phyloP scores from a whole-genome alignment of 192 early-diverging fungal species.

The Pilobolus umbonatus region DNA sequence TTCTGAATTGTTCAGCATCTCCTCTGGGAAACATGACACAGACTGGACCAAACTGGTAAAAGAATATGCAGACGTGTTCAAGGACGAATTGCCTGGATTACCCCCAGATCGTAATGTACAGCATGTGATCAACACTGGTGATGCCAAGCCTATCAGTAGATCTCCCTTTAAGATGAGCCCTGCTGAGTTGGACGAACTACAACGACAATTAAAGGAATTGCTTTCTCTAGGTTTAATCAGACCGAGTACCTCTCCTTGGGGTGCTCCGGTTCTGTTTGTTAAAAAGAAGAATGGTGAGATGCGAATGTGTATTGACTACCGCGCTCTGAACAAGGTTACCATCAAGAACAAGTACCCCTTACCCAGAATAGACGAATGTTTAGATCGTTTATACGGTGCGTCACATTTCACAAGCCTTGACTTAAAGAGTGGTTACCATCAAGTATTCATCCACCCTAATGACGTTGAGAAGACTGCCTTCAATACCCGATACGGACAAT shows the following conservation, averaged over 20 bases:
- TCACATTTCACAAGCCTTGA: neutral
- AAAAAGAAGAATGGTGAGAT: neutral
- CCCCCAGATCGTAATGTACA: neutral
- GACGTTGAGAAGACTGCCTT: neutral
- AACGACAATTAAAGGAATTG: neutral
- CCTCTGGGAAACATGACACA: too few species aligned
- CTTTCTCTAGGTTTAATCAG: neutral
- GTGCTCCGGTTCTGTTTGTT: neutral
- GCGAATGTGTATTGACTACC: neutral
- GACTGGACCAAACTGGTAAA: neutral
- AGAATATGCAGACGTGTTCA: neutral
- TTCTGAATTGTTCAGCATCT: too few species aligned
- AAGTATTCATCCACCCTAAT: neutral
- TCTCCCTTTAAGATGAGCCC: constrained; percentile 11
- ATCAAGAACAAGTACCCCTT: neutral
- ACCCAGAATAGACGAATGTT: neutral
- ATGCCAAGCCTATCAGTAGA: neutral
- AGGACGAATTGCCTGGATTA: neutral
- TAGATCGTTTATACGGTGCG: neutral
- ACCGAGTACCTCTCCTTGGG: neutral
- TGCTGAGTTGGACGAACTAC: constrained; percentile 24
- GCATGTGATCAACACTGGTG: constrained; percentile 14
- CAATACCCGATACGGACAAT: neutral
- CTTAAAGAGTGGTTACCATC: neutral
- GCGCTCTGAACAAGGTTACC: neutral